phyloP scores from a whole-genome alignment of 1,284 basidiomycete genomes.

The Boletus hoseneyae region DNA sequence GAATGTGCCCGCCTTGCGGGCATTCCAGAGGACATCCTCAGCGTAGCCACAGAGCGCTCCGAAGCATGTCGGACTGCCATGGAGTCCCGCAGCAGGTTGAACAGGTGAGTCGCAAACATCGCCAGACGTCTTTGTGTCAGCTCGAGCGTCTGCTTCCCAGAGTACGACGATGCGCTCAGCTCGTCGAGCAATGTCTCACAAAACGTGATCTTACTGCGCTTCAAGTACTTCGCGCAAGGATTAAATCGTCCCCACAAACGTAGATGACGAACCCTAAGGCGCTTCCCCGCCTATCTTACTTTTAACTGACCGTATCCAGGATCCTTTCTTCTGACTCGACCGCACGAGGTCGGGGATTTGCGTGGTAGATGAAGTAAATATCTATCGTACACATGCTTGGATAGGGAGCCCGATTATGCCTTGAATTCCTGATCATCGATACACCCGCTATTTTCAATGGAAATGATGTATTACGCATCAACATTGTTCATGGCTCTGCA shows the following conservation, averaged over 20 bases:
- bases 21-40: constrained; percentile 65
- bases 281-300: neutral
- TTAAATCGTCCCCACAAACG: constrained; percentile 1
- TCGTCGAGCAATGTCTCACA: constrained; percentile 27
- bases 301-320: neutral
- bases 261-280: constrained; percentile 9
- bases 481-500: neutral
- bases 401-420: too few species aligned
- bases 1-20: constrained; percentile 84
- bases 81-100: constrained; percentile 46
- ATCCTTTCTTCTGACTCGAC: neutral
- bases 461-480: neutral
- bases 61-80: constrained; percentile 54
- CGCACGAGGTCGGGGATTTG: too few species aligned
- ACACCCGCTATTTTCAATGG: too few species aligned
- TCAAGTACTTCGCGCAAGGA: constrained; percentile 19
- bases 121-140: neutral
- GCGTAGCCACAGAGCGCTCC: constrained; percentile 55
- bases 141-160: constrained; percentile 9
- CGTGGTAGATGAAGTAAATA: too few species aligned
- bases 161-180: constrained; percentile 20
- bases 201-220: constrained; percentile 17
- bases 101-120: constrained; percentile 40
- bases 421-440: too few species aligned
- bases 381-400: neutral